Percentiles rank a stretch among this genome's conserved stretches.
These are phyloP conservation scores for Teunomyces funiuensis DNA, from an alignment of 805 yeast genomes.

Conservation along the genomic window DNA sequence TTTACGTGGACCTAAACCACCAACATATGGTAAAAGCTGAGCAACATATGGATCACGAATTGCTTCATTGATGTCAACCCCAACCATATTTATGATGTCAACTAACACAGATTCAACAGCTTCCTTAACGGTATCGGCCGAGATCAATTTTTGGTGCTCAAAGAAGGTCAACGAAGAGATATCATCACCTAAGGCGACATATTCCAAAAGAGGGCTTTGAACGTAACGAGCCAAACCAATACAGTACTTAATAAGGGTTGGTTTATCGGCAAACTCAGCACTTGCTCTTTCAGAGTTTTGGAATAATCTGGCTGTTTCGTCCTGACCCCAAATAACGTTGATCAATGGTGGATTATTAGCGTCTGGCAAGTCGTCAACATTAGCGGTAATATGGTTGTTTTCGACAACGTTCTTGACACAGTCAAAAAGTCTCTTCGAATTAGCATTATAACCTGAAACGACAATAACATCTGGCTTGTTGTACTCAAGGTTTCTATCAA, in stretches of 20 bases:
- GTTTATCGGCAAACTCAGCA: constrained; percentile 80
- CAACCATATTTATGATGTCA: constrained; percentile 86
- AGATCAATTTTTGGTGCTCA: constrained; percentile 69
- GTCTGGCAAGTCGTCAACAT: constrained; percentile 44
- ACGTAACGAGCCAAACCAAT: constrained; percentile 87
- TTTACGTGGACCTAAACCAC: constrained; percentile 96
- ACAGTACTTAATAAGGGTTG: constrained; percentile 78
- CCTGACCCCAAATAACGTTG: constrained; percentile 80
- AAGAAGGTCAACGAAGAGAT: constrained; percentile 66
- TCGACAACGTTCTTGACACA: constrained; percentile 57
- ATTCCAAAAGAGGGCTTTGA: constrained; percentile 92
- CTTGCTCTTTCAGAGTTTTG: constrained; percentile 76
- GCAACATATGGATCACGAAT: constrained; percentile 74
- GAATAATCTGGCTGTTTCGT: constrained; percentile 88
- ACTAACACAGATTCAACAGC: constrained; percentile 82
- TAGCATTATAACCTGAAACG: constrained; percentile 82
- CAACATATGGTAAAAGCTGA: constrained; percentile 67
- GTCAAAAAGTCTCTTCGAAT: constrained; percentile 60
- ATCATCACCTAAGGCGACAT: constrained; percentile 76
- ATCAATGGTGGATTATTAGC: constrained; percentile 52
- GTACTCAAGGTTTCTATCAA: constrained; percentile 55
- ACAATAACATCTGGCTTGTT: constrained; percentile 83
- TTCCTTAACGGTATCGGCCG: constrained; percentile 59
- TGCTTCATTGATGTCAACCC: constrained; percentile 91
- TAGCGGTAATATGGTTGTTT: constrained; percentile 52